A percentile compares a stretch with the other conserved stretches of the same genome.
phyloP scores from a whole-genome alignment of 768 basidiomycete species.

The Podaxis sp. region DNA sequence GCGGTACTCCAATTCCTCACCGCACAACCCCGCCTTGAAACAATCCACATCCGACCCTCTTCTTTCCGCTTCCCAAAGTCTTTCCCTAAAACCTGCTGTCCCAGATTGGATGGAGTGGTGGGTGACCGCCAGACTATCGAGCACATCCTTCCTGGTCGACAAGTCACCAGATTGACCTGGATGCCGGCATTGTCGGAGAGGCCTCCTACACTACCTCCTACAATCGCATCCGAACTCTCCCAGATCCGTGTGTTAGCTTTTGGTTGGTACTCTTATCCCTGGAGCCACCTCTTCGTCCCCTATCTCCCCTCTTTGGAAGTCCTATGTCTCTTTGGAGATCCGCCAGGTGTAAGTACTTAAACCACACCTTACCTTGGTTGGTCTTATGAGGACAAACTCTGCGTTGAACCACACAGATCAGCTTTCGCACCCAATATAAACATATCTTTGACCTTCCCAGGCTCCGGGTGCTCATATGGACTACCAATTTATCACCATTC shows the following conservation, averaged over 20 bases:
- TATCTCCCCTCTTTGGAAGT: slow-evolving; percentile 5
- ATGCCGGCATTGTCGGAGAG: background rate
- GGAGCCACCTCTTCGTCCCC: background rate
- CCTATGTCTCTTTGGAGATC: background rate
- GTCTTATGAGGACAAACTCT: background rate
- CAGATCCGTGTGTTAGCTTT: background rate
- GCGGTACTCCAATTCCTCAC: background rate
- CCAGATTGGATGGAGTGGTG: background rate
- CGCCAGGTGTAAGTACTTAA: background rate
- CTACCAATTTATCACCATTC: background rate
- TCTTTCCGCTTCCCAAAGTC: background rate
- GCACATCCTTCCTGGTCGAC: background rate
- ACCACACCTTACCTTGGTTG: background rate
- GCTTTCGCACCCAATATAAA: background rate
- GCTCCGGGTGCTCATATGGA: slow-evolving; percentile 4
- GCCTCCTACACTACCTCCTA: background rate
- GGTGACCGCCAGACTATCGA: slow-evolving; percentile 4
- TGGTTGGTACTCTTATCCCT: background rate
- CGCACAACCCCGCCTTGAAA: background rate
- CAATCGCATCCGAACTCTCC: background rate
- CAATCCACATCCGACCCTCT: background rate
- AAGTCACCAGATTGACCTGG: slow-evolving; percentile 1
- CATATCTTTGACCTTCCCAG: background rate
- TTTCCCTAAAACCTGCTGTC: background rate
- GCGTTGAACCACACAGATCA: background rate